Base-by-base conservation (phyloP, 2,329 filamentous ascomycete genomes). In the Paecilomyces niveus region DNA sequence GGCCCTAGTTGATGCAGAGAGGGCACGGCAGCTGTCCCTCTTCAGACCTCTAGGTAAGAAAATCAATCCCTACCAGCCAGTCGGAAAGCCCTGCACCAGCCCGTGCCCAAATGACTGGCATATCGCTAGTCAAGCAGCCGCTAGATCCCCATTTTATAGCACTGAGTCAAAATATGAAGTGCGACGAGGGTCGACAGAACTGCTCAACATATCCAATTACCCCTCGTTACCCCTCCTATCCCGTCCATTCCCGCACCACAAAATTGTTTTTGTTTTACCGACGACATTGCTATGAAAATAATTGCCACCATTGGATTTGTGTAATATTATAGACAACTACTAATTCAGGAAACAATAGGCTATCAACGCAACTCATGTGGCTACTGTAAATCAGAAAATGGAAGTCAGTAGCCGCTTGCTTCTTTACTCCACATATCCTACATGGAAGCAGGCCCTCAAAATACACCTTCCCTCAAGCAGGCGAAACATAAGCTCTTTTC, bases 311-410 rank as follows among this genome's bases (percentile, higher is more conserved):
- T 24, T 11, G 10, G 5, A 3, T 21, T 24, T 10, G 26, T 29
- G 26, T 54, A 54, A 54, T 32, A 35, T 6, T 32, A 54, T 29
- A 29, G 31, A 29, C 15, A 7, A 13, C 15, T 32, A 54, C 32
- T 35, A 54, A 54, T 22, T 21, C 24, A n/a, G 3, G 11, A 54
- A 29, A 31, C 53, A 54, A 53, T 64, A 79, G 76, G 77, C 59
- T 80, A 80, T 66, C 76, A 79, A 64, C 72, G 73, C 55, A 78
- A 76, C 60, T 72, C 71, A 13, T 80, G 78, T 65, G 78, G 78
- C 57, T 80, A 80, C 67, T 80, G 78, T 70, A 77, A 79, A 67
- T 76, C 72, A 52, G 68, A 71, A 22, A 63, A 73, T 64, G 76
- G 76, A 62, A 78, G 78, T 80, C 63, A 71, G 78, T 76, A 62